Base-by-base conservation (phyloP, 371 early-diverging fungal species). In the Rhizopus microsporus region DNA sequence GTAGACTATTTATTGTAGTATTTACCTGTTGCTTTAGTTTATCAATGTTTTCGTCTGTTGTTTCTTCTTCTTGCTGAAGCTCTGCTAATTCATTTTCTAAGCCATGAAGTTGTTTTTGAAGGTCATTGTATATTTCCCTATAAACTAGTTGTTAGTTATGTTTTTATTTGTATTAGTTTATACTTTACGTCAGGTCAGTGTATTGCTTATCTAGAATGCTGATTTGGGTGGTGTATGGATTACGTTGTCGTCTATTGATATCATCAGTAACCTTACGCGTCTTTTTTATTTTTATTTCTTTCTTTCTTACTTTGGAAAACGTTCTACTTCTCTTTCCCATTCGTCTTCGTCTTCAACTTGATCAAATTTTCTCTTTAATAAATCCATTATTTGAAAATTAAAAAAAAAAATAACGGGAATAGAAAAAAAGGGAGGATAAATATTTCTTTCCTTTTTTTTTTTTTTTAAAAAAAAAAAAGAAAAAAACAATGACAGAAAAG, bases 401-500 rank as follows among this genome's bases (percentile, higher is more conserved):
- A 23, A 43, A 23, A 29, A 5, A 29, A 10, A 39, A 7, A 53
- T 4, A 30, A 51, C 12, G 17, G 39, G 33, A 42, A 50, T 30
- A 51, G 51, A n/a, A 56, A 62, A 51, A 51, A 56, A 56, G 34
- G 8, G 23, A 13, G n/a, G n/a, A 8, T 13, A 10, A 39, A 48
- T 47, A 13, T 37, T 47, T 47, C 34, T 56, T 61, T 40, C 57
- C 57, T 60, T 47, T 45, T 32, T 15, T 56, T 46, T 50, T 49
- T 16, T 32, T 62, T 66, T 34, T 54, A 49, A 35, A n/a, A n/a
- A 43, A 30, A 54, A 40, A 60, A 46, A 46, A 15, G 12, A 32
- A 31, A 33, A 46, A 48, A 5, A 54, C n/a, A n/a, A 62, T 56
- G 59, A 29, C 46, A 46, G 77, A 74, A 12, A 65, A 68, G 42